Evolutionary conservation across 768 basidiomycete genomes (phyloP).

Genomic region (Leccinum uliginosum): DNA sequence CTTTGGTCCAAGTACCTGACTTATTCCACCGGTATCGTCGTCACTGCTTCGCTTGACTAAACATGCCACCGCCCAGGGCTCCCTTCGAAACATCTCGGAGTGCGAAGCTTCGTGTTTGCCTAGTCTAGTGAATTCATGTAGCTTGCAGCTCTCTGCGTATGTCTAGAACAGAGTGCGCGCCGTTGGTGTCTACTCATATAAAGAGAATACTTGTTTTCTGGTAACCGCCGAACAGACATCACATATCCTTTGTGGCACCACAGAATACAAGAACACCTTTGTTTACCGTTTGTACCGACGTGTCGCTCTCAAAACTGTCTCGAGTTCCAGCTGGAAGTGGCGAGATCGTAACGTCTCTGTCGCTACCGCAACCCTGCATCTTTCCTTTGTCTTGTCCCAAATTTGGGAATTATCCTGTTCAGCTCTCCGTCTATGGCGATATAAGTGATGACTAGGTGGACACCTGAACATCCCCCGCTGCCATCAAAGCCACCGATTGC

Average conservation of each 20-base stretch:
- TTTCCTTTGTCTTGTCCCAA: constrained; percentile 17
- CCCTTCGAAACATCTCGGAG: neutral
- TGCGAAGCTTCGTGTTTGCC: constrained; percentile 1
- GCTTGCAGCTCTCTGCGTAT: neutral
- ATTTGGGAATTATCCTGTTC: constrained; percentile 18
- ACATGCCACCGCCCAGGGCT: neutral
- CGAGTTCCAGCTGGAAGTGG: neutral
- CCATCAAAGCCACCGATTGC: constrained; percentile 22
- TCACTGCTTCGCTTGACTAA: neutral
- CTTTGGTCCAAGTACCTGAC: neutral
- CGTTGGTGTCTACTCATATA: neutral
- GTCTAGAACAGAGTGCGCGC: neutral
- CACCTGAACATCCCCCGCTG: constrained; percentile 15
- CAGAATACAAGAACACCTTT: constrained; percentile 24
- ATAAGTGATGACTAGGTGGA: constrained; percentile 20
- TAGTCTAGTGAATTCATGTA: neutral
- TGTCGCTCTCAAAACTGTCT: neutral
- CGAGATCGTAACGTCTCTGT: constrained; percentile 10
- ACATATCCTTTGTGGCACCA: neutral
- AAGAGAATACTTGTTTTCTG: constrained; percentile 4
- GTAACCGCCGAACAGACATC: neutral
- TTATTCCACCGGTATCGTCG: neutral
- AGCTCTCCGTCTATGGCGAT: constrained; percentile 8
- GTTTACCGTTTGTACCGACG: constrained; percentile 9
- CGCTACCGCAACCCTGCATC: constrained; percentile 20